These are phyloP conservation scores for Hirschfeldia incana DNA, from an alignment of 345 rosid genomes.

Conservation along the genomic window DNA sequence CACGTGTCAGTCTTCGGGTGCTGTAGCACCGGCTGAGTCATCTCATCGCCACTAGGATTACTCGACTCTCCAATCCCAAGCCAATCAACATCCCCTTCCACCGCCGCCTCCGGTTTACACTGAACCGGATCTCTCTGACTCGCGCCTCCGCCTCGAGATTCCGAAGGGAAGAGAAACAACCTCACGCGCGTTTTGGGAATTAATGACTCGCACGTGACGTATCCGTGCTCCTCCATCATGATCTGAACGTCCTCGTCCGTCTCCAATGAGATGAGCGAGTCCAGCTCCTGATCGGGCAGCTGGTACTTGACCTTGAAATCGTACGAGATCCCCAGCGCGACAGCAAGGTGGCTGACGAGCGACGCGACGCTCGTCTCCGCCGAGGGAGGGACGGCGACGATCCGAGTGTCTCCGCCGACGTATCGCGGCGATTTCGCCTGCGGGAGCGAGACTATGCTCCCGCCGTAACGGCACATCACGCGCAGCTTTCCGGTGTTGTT, in stretches of 20 bases:
- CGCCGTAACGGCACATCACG: constrained; percentile 86
- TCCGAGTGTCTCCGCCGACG: constrained; percentile 64
- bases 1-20: constrained; percentile 80
- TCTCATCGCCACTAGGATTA: constrained; percentile 31
- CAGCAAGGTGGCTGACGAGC: constrained; percentile 43
- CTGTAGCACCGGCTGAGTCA: constrained; percentile 41
- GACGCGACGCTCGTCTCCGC: constrained; percentile 32
- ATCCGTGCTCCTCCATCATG: constrained; percentile 65
- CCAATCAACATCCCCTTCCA: constrained; percentile 26
- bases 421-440: constrained; percentile 57
- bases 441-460: constrained; percentile 55
- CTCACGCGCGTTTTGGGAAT: constrained; percentile 44
- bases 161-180: constrained; percentile 51
- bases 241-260: constrained; percentile 66
- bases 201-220: constrained; percentile 34
- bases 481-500: constrained; percentile 45
- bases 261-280: constrained; percentile 59
- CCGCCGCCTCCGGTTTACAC: not conserved
- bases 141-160: constrained; percentile 17
- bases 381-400: constrained; percentile 41
- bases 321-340: constrained; percentile 38
- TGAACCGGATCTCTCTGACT: constrained; percentile 17
- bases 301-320: constrained; percentile 58
- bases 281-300: constrained; percentile 65
- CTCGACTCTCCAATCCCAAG: constrained; percentile 22